A percentile compares a stretch with the other conserved stretches of the same genome.
Evolutionary conservation across 1,139 yeast genomes (phyloP).

Genomic region (Suhomyces anneliseae): DNA sequence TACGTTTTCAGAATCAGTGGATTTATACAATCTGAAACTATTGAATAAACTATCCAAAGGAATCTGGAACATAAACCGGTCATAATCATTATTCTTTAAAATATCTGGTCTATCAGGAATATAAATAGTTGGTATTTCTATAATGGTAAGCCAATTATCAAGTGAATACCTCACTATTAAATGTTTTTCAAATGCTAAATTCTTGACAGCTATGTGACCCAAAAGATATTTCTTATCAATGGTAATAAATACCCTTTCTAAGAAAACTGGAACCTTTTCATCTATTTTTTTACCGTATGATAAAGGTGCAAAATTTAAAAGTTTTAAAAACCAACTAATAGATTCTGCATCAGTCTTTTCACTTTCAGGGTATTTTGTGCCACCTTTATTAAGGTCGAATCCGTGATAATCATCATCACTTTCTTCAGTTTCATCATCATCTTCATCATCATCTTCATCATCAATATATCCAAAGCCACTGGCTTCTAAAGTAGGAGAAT

Average conservation of each 20-base stretch:
- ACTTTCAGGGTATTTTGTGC: conserved; percentile 23
- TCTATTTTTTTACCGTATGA: conserved; percentile 41
- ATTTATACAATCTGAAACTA: conserved; percentile 22
- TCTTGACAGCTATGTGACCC: conserved; percentile 75
- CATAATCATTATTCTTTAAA: conserved; percentile 51
- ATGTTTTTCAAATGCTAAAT: conserved; percentile 62
- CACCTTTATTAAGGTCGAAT: conserved; percentile 15
- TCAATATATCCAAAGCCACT: conserved; percentile 20
- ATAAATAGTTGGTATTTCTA: conserved; percentile 66
- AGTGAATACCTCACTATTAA: conserved; percentile 65
- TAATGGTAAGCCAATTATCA: conserved; percentile 72
- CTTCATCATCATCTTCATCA: conserved; percentile 21
- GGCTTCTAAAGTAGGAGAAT: conserved; percentile 52
- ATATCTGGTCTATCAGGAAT: conserved; percentile 59
- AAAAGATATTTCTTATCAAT: conserved; percentile 55
- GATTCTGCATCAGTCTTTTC: conserved; percentile 15
- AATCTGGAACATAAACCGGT: conserved; percentile 57
- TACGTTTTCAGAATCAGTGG: background rate
- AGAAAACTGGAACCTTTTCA: conserved; percentile 48
- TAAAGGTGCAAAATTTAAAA: conserved; percentile 47
- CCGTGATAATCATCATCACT: conserved; percentile 23
- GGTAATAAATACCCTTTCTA: conserved; percentile 65
- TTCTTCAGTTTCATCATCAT: conserved; percentile 25
- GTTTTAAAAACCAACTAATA: conserved; percentile 51
- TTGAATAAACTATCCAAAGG: conserved; percentile 43